These are phyloP conservation scores for Ustilago bromivora DNA, from an alignment of 1,284 basidiomycete species.

Conservation along the genomic window DNA sequence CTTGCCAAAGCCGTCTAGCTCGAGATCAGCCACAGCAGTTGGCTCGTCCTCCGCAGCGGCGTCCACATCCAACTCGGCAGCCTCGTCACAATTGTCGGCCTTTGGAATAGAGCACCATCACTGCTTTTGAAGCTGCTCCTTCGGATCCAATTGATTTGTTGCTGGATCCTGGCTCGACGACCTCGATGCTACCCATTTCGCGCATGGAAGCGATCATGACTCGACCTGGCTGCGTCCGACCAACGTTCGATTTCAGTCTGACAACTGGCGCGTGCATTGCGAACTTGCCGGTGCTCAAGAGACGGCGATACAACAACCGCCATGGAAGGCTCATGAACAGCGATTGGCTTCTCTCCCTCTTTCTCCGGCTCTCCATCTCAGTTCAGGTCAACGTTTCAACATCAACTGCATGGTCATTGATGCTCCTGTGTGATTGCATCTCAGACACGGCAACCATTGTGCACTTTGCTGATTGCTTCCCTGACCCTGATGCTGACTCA, in stretches of 20 bases:
- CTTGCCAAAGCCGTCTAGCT: too few species aligned
- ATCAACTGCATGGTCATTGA: not conserved
- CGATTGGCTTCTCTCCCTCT: slow-evolving; percentile 37
- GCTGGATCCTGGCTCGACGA: slow-evolving; percentile 41
- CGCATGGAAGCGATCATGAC: slow-evolving; percentile 35
- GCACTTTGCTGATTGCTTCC: slow-evolving; percentile 27
- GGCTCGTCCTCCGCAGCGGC: too few species aligned
- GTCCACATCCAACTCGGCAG: too few species aligned
- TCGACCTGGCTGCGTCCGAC: slow-evolving; percentile 4
- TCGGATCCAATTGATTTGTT: slow-evolving; percentile 18
- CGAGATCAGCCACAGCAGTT: too few species aligned
- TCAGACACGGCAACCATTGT: slow-evolving; percentile 39
- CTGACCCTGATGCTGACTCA: slow-evolving; percentile 12
- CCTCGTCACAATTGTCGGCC: not conserved
- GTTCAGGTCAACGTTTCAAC: slow-evolving; percentile 17
- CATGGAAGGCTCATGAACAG: slow-evolving; percentile 34
- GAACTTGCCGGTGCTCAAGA: slow-evolving; percentile 23
- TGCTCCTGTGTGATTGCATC: slow-evolving; percentile 9
- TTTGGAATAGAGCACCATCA: slow-evolving; percentile 17
- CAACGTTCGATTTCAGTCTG: not conserved
- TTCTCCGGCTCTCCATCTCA: slow-evolving; percentile 29
- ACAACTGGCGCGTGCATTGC: slow-evolving; percentile 6
- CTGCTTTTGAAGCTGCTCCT: slow-evolving; percentile 11
- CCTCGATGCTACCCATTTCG: slow-evolving; percentile 27
- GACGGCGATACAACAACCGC: not conserved